Evolutionary conservation across 805 yeast genomes (phyloP), one percentile per base, ranked within the genome.

Genomic region (Lipomyces lipofer): DNA sequence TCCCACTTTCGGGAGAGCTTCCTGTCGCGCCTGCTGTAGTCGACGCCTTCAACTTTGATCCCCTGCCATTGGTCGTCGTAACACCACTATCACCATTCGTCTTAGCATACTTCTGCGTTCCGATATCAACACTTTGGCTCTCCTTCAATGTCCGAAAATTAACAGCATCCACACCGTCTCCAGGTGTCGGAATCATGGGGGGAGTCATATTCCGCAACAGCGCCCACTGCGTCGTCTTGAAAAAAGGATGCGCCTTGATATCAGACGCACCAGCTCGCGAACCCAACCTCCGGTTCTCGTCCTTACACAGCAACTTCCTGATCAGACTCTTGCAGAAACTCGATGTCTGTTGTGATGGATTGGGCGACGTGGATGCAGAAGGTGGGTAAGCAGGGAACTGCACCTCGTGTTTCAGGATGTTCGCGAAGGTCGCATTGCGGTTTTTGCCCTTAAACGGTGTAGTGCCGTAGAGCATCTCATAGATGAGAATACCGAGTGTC

Each of bases 381-480:
- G 59, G 59, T 28, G 51, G 58, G 30, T 43, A 58, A 1, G 39
- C 22, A 2, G 86, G 83, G 68, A 92, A 94, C 24, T 77, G 74
- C 21, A 90, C 92, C 32, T 92, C 98, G 53, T 81, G 82, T 65
- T 89, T 90, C 66, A 94, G 73, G 48, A 94, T 83, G 64, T 89
- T 88, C 40, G 92, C 83, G 68, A 94, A 94, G 0, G 99, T 94
- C 63, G 84, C 84, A 66, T 90, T 90, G 40, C 98, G 78, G 61
- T 85, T 89, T 32, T 81, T 75, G 5, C 99, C 99, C 72, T 94
- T 94, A 73, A 92, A 94, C 1, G 99, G 99, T 0, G 99, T 94
- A 7, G 89, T 86, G 1, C 98, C 98, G 70, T 82, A 91, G 21
- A 94, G 73, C 99, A 94, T 94, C 68, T 94, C 99, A 70, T 83